A percentile compares a stretch with the other conserved stretches of the same genome.
Conservation (phyloP, 768 basidiomycete species). For the Podaxis sp. region DNA sequence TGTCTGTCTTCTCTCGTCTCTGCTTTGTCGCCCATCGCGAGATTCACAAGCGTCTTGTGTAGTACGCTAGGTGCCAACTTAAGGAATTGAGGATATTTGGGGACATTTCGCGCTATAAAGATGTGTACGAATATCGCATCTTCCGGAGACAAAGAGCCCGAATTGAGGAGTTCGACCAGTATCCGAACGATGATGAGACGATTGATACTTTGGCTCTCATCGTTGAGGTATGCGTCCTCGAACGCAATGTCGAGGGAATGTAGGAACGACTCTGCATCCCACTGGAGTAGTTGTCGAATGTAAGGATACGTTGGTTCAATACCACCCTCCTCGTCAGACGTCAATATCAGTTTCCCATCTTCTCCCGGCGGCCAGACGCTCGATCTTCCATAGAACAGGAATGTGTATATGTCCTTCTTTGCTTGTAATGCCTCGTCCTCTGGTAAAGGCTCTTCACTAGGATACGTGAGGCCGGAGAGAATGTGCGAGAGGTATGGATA, state of each 20-base stretch:
- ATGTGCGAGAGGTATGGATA: slow-evolving; percentile 84
- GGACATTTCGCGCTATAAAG: slow-evolving; percentile 94
- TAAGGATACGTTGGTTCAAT: slow-evolving; percentile 90
- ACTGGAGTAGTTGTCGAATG: slow-evolving; percentile 75
- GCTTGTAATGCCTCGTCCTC: slow-evolving; percentile 67
- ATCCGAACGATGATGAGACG: slow-evolving; percentile 84
- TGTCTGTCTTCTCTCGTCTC: slow-evolving; percentile 92
- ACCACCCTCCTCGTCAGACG: slow-evolving; percentile 71
- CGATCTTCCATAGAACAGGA: slow-evolving; percentile 83
- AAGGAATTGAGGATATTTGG: slow-evolving; percentile 92
- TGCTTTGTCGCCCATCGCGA: slow-evolving; percentile 73
- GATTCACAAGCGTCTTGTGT: slow-evolving; percentile 73
- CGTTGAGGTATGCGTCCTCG: slow-evolving; percentile 90
- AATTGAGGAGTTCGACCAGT: slow-evolving; percentile 73
- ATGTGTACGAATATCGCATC: slow-evolving; percentile 89
- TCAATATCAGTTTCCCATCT: slow-evolving; percentile 72
- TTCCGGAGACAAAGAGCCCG: slow-evolving; percentile 49
- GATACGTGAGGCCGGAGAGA: slow-evolving; percentile 83
- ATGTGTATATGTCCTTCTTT: slow-evolving; percentile 72
- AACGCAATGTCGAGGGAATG: slow-evolving; percentile 94
- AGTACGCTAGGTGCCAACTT: slow-evolving; percentile 64
- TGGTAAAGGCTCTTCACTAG: slow-evolving; percentile 72
- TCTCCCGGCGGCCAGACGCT: slow-evolving; percentile 74
- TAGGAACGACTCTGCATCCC: slow-evolving; percentile 92
- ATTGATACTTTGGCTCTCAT: slow-evolving; percentile 60